Evolutionary conservation across 2,329 filamentous ascomycete species (phyloP).

Genomic region (Parastagonospora nodorum): DNA sequence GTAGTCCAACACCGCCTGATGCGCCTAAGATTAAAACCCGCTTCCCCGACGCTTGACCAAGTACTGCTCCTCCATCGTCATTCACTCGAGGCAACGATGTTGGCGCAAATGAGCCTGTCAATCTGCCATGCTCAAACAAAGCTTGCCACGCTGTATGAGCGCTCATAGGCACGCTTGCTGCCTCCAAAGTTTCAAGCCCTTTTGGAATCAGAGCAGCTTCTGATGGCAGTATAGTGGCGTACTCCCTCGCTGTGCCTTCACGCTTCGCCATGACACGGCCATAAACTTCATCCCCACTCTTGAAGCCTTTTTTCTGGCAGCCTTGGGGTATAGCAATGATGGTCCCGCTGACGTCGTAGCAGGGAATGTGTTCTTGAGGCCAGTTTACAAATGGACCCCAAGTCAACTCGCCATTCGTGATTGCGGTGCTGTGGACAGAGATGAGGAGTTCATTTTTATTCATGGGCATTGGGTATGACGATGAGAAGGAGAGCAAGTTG

Average conservation of each 20-base stretch:
- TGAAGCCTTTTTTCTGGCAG: conserved; percentile 44
- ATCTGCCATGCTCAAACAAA: conserved; percentile 43
- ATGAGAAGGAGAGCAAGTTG: conserved; percentile 14
- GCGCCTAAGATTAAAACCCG: conserved; percentile 51
- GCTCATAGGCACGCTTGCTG: conserved; percentile 48
- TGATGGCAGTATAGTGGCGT: conserved; percentile 37
- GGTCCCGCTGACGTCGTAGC: conserved; percentile 52
- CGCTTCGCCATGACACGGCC: conserved; percentile 35
- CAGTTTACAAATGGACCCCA: conserved; percentile 40
- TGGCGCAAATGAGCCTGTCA: conserved; percentile 11
- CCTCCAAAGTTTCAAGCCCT: conserved; percentile 40
- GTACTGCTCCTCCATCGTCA: conserved; percentile 9
- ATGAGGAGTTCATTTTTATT: conserved; percentile 46
- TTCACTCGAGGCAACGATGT: conserved; percentile 8
- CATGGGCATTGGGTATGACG: conserved; percentile 12
- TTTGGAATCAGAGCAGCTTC: conserved; percentile 47
- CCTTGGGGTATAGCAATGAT: conserved; percentile 32
- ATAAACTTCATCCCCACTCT: conserved; percentile 35
- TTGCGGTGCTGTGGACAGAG: conserved; percentile 46
- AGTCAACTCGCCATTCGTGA: conserved; percentile 52
- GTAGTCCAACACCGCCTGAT: conserved; percentile 51
- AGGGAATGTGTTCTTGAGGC: conserved; percentile 43
- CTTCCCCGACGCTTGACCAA: conserved; percentile 31
- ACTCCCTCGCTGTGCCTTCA: conserved; percentile 47
- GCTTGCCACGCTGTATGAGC: conserved; percentile 53